phyloP scores from a whole-genome alignment of 2,329 filamentous ascomycete genomes.

The Aspergillus sp. region DNA sequence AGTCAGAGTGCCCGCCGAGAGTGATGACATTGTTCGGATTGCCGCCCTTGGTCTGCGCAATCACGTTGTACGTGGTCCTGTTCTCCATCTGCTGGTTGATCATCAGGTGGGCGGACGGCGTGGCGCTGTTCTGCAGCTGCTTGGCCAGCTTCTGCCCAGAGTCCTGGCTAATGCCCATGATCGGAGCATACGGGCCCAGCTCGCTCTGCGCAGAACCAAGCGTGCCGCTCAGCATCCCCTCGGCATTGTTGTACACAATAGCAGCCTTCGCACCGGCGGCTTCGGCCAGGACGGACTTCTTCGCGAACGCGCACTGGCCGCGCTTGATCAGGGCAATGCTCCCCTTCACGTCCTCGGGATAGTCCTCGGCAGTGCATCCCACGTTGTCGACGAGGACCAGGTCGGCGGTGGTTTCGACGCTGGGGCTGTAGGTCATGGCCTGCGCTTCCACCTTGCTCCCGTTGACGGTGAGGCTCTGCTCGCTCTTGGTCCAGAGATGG shows the following conservation, averaged over 20 bases:
- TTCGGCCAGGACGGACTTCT: conserved; percentile 60
- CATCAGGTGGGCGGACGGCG: conserved; percentile 26
- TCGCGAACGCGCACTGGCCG: conserved; percentile 61
- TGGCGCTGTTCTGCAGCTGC: conserved; percentile 40
- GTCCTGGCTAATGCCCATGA: conserved; percentile 54
- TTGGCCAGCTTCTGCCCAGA: conserved; percentile 50
- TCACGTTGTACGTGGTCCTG: conserved; percentile 47
- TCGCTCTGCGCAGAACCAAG: conserved; percentile 50
- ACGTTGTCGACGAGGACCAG: conserved; percentile 53
- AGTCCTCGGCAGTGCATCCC: conserved; percentile 58
- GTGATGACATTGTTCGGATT: conserved; percentile 51
- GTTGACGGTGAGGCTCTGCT: conserved; percentile 49
- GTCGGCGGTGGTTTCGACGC: conserved; percentile 15
- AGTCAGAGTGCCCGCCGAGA: conserved; percentile 53
- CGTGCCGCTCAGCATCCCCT: conserved; percentile 56
- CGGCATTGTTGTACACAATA: conserved; percentile 64
- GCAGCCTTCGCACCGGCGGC: conserved; percentile 61
- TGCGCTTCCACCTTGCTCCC: conserved; percentile 42
- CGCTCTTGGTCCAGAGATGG: conserved; percentile 50
- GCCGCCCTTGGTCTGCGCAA: conserved; percentile 51
- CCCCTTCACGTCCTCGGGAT: conserved; percentile 46
- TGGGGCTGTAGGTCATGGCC: conserved; percentile 57
- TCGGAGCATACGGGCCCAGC: conserved; percentile 39
- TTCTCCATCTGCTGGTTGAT: conserved; percentile 40
- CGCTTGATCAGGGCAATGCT: conserved; percentile 63